Evolutionary conservation across 805 yeast species (phyloP).

Genomic region (Barnettozyma pratensis): DNA sequence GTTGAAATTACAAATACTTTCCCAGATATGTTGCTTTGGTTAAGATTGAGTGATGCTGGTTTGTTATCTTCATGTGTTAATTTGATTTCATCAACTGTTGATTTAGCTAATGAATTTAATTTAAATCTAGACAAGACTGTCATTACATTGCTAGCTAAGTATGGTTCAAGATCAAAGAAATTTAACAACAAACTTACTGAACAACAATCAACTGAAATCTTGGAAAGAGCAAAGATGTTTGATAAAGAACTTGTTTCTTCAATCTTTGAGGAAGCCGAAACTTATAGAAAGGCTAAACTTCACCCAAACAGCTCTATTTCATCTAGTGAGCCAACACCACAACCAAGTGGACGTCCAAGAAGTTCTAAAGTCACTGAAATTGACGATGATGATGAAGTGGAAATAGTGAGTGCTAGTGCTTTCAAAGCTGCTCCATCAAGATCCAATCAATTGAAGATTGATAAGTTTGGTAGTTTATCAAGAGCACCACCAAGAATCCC

Average conservation of each 20-base stretch:
- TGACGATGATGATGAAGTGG: conserved; percentile 8
- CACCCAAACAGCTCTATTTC: background rate
- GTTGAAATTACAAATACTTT: conserved; percentile 57
- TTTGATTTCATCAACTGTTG: conserved; percentile 60
- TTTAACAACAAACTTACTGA: conserved; percentile 66
- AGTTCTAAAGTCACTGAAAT: background rate
- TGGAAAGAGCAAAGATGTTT: conserved; percentile 54
- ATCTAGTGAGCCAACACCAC: conserved; percentile 7
- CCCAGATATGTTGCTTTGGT: conserved; percentile 68
- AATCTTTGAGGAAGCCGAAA: conserved; percentile 40
- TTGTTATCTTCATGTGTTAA: conserved; percentile 68
- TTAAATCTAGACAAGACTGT: conserved; percentile 48
- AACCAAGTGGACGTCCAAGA: background rate
- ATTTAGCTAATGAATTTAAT: conserved; percentile 51
- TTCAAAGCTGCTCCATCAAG: background rate
- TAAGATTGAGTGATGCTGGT: conserved; percentile 75
- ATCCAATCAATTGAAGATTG: conserved; percentile 31
- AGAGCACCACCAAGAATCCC: conserved; percentile 22
- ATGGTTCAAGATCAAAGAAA: conserved; percentile 60
- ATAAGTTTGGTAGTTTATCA: conserved; percentile 34
- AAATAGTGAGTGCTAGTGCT: background rate
- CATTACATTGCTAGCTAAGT: conserved; percentile 51
- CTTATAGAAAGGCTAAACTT: conserved; percentile 28
- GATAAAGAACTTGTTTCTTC: conserved; percentile 49
- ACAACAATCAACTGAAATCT: conserved; percentile 59